Evolutionary conservation across 768 basidiomycete genomes (phyloP).

Genomic region (Agaricus subrufescens): DNA sequence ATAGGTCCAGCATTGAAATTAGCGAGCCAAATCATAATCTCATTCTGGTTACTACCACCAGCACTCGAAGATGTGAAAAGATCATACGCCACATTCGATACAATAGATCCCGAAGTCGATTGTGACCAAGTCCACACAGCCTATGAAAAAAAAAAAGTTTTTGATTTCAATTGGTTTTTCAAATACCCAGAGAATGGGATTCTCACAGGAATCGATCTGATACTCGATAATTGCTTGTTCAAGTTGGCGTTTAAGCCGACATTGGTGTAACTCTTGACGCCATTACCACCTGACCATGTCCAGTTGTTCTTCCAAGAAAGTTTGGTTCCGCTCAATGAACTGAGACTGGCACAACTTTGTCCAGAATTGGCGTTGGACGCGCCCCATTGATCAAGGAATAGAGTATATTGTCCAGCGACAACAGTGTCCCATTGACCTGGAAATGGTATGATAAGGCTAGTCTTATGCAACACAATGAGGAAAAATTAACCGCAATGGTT

Average conservation of each 20-base stretch:
- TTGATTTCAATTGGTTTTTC: too few relatives aligned
- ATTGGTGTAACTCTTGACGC: slow-evolving; percentile 62
- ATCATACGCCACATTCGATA: slow-evolving; percentile 58
- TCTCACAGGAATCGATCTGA: slow-evolving; percentile 52
- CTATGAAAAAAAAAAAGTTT: slow-evolving; percentile 26
- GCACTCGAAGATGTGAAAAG: slow-evolving; percentile 52
- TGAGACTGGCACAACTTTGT: slow-evolving; percentile 45
- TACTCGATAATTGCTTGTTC: slow-evolving; percentile 49
- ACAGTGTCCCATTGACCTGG: slow-evolving; percentile 55
- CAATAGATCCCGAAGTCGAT: slow-evolving; percentile 31
- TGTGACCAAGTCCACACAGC: slow-evolving; percentile 56
- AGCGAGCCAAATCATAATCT: slow-evolving; percentile 66
- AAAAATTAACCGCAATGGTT: slow-evolving; percentile 29
- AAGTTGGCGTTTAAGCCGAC: slow-evolving; percentile 45
- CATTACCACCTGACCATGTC: slow-evolving; percentile 46
- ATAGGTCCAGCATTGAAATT: slow-evolving; percentile 57
- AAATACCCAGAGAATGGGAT: too few relatives aligned
- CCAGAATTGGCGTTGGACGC: slow-evolving; percentile 37
- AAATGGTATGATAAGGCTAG: too few relatives aligned
- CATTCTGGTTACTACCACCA: slow-evolving; percentile 43
- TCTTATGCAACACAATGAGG: not conserved
- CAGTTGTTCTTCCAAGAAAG: slow-evolving; percentile 50
- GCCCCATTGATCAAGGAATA: slow-evolving; percentile 49
- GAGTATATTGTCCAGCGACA: slow-evolving; percentile 38
- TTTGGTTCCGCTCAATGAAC: slow-evolving; percentile 33